A percentile compares a stretch with the other conserved stretches of the same genome.
Evolutionary conservation across 1,284 basidiomycete species (phyloP).

Genomic region (Abortiporus biennis): DNA sequence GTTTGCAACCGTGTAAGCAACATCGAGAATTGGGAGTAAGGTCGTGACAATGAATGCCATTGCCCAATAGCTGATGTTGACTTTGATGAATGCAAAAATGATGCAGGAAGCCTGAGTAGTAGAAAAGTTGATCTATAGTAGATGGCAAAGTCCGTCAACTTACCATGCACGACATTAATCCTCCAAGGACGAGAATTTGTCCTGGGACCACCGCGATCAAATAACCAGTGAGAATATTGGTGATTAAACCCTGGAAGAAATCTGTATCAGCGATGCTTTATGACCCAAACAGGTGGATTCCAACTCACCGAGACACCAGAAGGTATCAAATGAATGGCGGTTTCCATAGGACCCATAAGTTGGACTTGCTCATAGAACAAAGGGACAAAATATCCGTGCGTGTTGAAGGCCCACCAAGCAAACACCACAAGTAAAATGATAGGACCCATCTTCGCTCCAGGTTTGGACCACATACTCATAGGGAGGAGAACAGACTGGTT

Average conservation of each 20-base stretch:
- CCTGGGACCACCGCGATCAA: slow-evolving; percentile 23
- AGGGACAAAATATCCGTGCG: slow-evolving; percentile 24
- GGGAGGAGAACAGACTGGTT: slow-evolving; percentile 27
- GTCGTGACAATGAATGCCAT: slow-evolving; percentile 27
- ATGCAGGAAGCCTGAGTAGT: slow-evolving; percentile 22
- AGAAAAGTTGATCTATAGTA: not conserved
- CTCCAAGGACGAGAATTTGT: slow-evolving; percentile 22
- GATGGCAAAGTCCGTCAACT: slow-evolving; percentile 8
- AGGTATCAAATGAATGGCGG: slow-evolving; percentile 26
- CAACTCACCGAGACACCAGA: slow-evolving; percentile 20
- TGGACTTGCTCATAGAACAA: slow-evolving; percentile 30
- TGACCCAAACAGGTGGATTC: slow-evolving; percentile 1
- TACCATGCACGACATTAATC: slow-evolving; percentile 23
- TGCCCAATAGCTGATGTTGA: slow-evolving; percentile 26
- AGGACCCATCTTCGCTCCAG: slow-evolving; percentile 25
- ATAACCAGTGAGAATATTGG: slow-evolving; percentile 24
- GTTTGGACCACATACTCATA: slow-evolving; percentile 28
- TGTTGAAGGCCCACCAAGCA: slow-evolving; percentile 29
- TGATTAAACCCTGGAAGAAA: slow-evolving; percentile 16
- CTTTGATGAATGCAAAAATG: slow-evolving; percentile 27
- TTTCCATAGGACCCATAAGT: slow-evolving; percentile 24
- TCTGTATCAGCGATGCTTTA: not conserved
- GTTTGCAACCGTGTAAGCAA: slow-evolving; percentile 30
- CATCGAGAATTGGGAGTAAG: slow-evolving; percentile 19
- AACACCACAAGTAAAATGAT: slow-evolving; percentile 27